Base-by-base conservation (phyloP, 768 basidiomycete species). In the Daedaleopsis nitida region DNA sequence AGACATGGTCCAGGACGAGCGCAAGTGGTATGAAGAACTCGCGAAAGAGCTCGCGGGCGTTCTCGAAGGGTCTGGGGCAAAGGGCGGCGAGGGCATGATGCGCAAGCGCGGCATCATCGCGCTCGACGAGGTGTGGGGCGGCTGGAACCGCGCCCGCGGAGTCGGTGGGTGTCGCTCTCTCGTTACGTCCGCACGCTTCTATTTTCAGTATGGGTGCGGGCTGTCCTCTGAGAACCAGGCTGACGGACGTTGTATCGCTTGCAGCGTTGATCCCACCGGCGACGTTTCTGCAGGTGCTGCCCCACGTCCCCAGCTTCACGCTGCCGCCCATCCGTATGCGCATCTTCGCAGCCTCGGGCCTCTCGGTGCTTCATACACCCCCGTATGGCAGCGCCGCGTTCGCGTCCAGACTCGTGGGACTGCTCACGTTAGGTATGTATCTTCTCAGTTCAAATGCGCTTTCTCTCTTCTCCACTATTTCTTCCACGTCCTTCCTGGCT, bases 61-160 rank as follows among this genome's bases (percentile, higher is more conserved):
- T 5, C 78, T 99, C 7, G 86, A 83, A 59, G 83, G 84, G 53
- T 55, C 59, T 52, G 57, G 68, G 60, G 56, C 64, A 23, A 64
- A 58, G 59, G 55, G 68, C 75, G 77, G 68, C 5, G 76, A 75
- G 0, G 89, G 92, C 1, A 80, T 96, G 68, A 92, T 96, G 91
- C 80, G 81, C 58, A 79, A 82, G 3, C 83, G 92, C 32, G 94
- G 92, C 1, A 83, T 96, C 37, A 82, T 97, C 42, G 92, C 89
- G 0, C 75, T 97, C 27, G 95, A 98, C 70, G 95, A 96, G 74
- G 91, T 91, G 0, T 98, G 95, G 95, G 92, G 92, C 27, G 86
- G 90, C 1, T 97, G 95, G 95, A 96, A 96, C 70, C 86, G 95
- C 59, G 94, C 93, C 7, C 78, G 95, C 65, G 95, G 95, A 52